These are phyloP conservation scores for Orbilia blumenaviensis DNA, from an alignment of 2,329 filamentous ascomycete species.

Conservation along the genomic window DNA sequence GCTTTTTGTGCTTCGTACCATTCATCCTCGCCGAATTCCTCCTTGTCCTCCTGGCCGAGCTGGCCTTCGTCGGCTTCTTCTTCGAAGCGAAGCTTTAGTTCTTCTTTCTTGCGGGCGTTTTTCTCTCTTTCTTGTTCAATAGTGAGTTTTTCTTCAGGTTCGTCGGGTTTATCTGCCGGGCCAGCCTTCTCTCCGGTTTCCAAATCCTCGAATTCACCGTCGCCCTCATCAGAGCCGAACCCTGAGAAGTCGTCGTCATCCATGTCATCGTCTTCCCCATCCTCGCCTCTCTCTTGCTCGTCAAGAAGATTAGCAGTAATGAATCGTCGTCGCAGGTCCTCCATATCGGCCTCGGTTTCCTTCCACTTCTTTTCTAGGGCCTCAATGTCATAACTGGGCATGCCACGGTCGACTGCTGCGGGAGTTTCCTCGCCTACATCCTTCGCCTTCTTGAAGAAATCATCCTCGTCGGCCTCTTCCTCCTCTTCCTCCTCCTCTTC, in stretches of 20 bases:
- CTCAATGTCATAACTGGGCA: conserved; percentile 82
- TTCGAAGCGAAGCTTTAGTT: conserved; percentile 91
- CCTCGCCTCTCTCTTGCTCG: conserved; percentile 65
- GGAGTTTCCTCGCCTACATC: conserved; percentile 73
- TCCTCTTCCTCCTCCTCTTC: conserved; percentile 70
- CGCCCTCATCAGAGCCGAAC: conserved; percentile 69
- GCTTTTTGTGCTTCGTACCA: conserved; percentile 99
- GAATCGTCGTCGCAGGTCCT: conserved; percentile 78
- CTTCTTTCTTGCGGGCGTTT: conserved; percentile 92
- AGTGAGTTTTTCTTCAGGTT: conserved; percentile 64
- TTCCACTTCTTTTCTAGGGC: conserved; percentile 87
- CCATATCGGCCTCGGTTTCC: conserved; percentile 74
- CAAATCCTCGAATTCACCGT: conserved; percentile 85
- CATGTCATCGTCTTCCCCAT: conserved; percentile 61
- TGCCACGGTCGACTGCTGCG: conserved; percentile 70
- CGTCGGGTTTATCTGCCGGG: conserved; percentile 62
- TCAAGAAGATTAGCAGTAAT: conserved; percentile 73
- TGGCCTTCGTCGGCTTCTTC: conserved; percentile 89
- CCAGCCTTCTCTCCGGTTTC: conserved; percentile 74
- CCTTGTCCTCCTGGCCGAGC: conserved; percentile 63
- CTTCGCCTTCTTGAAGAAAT: conserved; percentile 73
- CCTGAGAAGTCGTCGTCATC: conserved; percentile 63
- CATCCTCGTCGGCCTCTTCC: conserved; percentile 68
- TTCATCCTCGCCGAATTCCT: conserved; percentile 94
- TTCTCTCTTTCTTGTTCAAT: conserved; percentile 89